Evolutionary conservation across 768 basidiomycete genomes (phyloP).

Genomic region (Leccinum boreale): DNA sequence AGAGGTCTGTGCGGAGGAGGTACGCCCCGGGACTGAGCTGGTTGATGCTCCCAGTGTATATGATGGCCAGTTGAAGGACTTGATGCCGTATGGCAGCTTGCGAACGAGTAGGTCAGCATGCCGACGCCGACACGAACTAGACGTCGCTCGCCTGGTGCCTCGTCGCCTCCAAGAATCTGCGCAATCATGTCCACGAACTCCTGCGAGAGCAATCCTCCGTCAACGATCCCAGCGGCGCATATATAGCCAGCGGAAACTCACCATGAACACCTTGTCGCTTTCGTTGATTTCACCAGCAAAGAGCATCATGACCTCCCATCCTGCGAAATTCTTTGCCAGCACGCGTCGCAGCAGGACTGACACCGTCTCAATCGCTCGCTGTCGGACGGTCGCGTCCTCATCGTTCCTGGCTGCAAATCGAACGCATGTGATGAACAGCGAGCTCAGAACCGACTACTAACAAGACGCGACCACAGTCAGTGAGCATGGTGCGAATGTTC

Average conservation of each 20-base stretch:
- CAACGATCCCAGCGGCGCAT: neutral
- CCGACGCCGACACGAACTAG: neutral
- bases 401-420: slow-evolving; percentile 33
- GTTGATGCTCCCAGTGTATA: slow-evolving; percentile 55
- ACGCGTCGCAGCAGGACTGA: slow-evolving; percentile 44
- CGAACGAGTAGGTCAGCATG: slow-evolving; percentile 1
- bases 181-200: slow-evolving; percentile 47
- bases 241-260: slow-evolving; percentile 8
- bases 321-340: slow-evolving; percentile 55
- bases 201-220: slow-evolving; percentile 31
- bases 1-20: slow-evolving; percentile 60
- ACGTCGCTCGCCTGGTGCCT: slow-evolving; percentile 33
- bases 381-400: slow-evolving; percentile 14
- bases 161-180: slow-evolving; percentile 42
- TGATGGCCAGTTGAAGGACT: slow-evolving; percentile 53
- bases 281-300: slow-evolving; percentile 57
- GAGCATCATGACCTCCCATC: slow-evolving; percentile 73
- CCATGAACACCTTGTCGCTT: slow-evolving; percentile 58
- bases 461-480: slow-evolving; percentile 8
- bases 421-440: slow-evolving; percentile 48
- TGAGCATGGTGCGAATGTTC: too few species aligned
- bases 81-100: slow-evolving; percentile 50
- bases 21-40: slow-evolving; percentile 72
- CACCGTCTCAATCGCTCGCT: slow-evolving; percentile 52
- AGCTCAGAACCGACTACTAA: slow-evolving; percentile 49